Percentiles rank a stretch among this genome's conserved stretches.
phyloP scores from a whole-genome alignment of 176 grass and related monocot species.

The Triticum monococcum region DNA sequence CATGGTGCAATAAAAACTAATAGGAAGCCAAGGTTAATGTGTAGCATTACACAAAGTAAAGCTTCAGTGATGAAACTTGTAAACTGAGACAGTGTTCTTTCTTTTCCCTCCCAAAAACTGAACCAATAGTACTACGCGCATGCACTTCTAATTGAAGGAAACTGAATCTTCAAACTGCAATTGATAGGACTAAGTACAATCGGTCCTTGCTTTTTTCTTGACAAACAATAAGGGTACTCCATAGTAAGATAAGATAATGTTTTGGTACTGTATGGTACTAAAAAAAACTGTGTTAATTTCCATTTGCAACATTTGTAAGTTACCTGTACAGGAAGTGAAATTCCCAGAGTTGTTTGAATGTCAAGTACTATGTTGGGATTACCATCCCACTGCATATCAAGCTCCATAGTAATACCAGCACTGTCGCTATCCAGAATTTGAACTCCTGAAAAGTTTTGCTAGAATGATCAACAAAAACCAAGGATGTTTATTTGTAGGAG shows the following conservation, averaged over 20 bases:
- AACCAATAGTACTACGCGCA: not conserved
- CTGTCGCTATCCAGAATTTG: slow-evolving; percentile 67
- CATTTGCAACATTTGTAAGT: not conserved
- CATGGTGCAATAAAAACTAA: not conserved
- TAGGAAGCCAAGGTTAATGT: not conserved
- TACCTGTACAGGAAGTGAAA: slow-evolving; percentile 98
- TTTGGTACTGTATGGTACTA: not conserved
- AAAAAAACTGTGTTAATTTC: not conserved
- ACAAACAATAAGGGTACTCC: not conserved
- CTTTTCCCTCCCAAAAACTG: not conserved
- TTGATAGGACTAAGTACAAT: not conserved
- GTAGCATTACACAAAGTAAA: not conserved
- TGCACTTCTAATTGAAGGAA: not conserved
- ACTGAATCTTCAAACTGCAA: not conserved
- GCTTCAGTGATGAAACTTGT: not conserved
- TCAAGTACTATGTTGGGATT: slow-evolving; percentile 95
- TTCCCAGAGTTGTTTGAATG: slow-evolving; percentile 81
- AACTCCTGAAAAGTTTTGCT: slow-evolving; percentile 55
- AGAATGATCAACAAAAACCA: slow-evolving; percentile 13
- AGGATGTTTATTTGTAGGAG: not conserved
- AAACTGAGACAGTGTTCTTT: not conserved
- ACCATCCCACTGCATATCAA: slow-evolving; percentile 95
- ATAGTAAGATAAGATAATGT: not conserved
- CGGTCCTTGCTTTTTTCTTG: not conserved
- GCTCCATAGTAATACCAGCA: slow-evolving; percentile 78